These are phyloP conservation scores for Pugionium cornutum DNA, from an alignment of 345 rosid genomes.

Conservation along the genomic window DNA sequence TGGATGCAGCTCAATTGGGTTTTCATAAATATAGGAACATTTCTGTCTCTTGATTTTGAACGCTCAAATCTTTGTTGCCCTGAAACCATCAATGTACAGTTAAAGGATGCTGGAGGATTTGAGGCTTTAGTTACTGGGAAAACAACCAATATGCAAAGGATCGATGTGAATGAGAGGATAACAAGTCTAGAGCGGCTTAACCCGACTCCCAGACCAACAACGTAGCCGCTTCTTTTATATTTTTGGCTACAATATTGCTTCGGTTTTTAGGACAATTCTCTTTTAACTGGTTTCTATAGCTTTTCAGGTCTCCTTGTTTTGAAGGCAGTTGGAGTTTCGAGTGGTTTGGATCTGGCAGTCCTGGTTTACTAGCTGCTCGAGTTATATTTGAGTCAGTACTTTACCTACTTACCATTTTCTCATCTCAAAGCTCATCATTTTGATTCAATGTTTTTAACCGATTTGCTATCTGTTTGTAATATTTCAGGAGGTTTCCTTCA, in stretches of 20 bases:
- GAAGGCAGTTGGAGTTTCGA: constrained; percentile 93
- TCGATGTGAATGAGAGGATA: constrained; percentile 92
- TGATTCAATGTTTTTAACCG: not conserved
- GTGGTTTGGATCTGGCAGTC: constrained; percentile 89
- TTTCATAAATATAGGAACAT: not conserved
- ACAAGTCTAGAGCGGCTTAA: constrained; percentile 83
- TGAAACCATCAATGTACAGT: constrained; percentile 44
- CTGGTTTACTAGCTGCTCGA: constrained; percentile 68
- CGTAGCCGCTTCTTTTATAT: constrained; percentile 54
- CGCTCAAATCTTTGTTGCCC: constrained; percentile 11
- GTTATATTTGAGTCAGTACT: constrained; percentile 66
- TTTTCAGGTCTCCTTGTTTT: constrained; percentile 86
- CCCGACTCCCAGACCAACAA: constrained; percentile 89
- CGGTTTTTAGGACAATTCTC: not conserved
- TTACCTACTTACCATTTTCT: constrained; percentile 11
- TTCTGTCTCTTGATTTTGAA: constrained; percentile 11
- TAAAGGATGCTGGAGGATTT: constrained; percentile 92
- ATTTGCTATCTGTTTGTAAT: constrained; percentile 20
- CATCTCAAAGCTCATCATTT: not conserved
- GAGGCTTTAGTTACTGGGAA: constrained; percentile 79
- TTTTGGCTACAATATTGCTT: not conserved
- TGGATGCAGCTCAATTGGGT: constrained; percentile 5
- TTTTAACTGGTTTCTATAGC: constrained; percentile 55
- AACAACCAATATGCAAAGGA: constrained; percentile 65
- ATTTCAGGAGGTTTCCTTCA: constrained; percentile 79